A percentile compares a stretch with the other conserved stretches of the same genome.
Conservation (phyloP, 1,284 basidiomycete genomes). For the Moniliophthora roreri region DNA sequence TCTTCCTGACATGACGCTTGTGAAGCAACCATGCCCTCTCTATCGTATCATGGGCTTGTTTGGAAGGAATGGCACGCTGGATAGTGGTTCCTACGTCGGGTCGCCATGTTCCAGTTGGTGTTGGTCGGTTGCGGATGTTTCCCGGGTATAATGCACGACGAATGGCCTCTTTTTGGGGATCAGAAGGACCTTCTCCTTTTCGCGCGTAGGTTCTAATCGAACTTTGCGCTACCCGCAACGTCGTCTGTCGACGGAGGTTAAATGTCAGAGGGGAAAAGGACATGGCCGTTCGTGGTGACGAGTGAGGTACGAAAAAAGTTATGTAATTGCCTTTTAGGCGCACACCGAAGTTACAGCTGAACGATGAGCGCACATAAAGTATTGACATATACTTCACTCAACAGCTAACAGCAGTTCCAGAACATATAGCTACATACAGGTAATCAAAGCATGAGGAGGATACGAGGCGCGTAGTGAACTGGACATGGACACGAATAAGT, state of each 20-base stretch:
- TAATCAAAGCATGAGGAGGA: too few species aligned
- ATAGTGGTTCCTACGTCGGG: conserved; percentile 71
- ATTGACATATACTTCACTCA: too few species aligned
- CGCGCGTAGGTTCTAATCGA: conserved; percentile 29
- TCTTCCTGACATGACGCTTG: conserved; percentile 71
- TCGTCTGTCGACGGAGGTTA: not conserved
- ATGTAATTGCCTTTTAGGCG: too few species aligned
- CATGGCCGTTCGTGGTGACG: not conserved
- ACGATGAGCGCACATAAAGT: too few species aligned
- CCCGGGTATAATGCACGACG: conserved; percentile 79
- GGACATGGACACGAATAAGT: too few species aligned
- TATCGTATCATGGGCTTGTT: conserved; percentile 92
- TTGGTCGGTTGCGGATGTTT: conserved; percentile 64
- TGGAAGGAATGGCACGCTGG: conserved; percentile 75
- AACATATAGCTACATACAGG: too few species aligned
- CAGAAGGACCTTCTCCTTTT: conserved; percentile 30
- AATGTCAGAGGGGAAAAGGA: conserved; percentile 5
- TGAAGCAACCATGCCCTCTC: conserved; percentile 89
- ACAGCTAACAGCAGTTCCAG: too few species aligned
- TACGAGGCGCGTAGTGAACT: too few species aligned
- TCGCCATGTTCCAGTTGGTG: conserved; percentile 82
- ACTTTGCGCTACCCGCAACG: conserved; percentile 13
- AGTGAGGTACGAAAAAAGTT: not conserved
- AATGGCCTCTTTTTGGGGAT: conserved; percentile 72
- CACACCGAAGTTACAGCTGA: too few species aligned